phyloP scores from a whole-genome alignment of 345 rosid species.

The Boechera stricta region DNA sequence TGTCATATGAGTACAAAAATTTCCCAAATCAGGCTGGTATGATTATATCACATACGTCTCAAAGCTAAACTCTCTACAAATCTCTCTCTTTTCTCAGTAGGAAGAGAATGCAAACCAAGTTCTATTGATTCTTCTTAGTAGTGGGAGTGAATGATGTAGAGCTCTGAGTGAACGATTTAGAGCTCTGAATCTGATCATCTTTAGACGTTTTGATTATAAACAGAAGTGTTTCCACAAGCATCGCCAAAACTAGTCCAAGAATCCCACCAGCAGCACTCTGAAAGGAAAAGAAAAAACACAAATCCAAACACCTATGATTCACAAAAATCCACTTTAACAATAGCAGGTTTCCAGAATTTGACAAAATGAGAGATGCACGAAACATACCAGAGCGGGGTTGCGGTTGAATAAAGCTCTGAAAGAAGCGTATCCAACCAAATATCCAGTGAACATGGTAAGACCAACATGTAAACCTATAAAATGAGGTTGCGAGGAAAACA shows the following conservation, averaged over 20 bases:
- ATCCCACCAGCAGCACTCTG: conserved; percentile 98
- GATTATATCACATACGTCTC: not conserved
- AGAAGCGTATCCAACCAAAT: conserved; percentile 77
- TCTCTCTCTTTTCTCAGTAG: not conserved
- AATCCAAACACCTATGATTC: not conserved
- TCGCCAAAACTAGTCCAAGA: conserved; percentile 81
- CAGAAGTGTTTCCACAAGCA: conserved; percentile 91
- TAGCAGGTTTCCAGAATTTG: not conserved
- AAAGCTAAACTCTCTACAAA: conserved; percentile 19
- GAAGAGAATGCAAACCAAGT: conserved; percentile 1
- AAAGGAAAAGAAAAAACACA: conserved; percentile 9
- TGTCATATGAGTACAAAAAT: conserved; percentile 9
- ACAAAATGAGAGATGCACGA: conserved; percentile 3
- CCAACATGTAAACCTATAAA: conserved; percentile 82
- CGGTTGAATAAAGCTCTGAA: conserved; percentile 88
- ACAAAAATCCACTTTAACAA: not conserved
- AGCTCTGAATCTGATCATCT: conserved; percentile 49
- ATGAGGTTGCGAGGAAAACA: not conserved
- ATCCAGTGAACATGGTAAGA: conserved; percentile 93
- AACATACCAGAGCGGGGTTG: conserved; percentile 67
- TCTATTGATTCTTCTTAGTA: conserved; percentile 75
- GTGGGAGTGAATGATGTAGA: conserved; percentile 50
- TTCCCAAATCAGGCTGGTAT: not conserved
- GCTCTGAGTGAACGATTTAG: conserved; percentile 45
- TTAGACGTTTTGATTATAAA: conserved; percentile 77